Conservation (phyloP, 2,329 filamentous ascomycete species). For the Sarocladium strictum region DNA sequence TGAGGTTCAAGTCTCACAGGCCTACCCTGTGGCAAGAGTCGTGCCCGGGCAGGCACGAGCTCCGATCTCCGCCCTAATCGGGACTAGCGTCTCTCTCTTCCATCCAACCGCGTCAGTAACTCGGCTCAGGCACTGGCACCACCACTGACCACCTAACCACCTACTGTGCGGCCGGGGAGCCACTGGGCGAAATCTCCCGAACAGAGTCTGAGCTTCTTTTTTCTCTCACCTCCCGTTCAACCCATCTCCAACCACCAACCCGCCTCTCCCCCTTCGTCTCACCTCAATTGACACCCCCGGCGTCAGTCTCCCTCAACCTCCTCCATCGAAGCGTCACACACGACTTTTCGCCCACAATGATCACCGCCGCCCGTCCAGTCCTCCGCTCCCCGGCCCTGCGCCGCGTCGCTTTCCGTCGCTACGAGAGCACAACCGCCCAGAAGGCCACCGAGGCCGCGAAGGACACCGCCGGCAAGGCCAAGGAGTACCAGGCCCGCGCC, state of each 20-base stretch:
- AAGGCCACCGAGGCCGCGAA: slow-evolving; percentile 39
- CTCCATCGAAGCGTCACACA: not conserved
- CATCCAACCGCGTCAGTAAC: not conserved
- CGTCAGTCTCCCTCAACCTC: not conserved
- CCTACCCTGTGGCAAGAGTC: not conserved
- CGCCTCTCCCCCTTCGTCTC: not conserved
- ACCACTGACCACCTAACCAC: not conserved
- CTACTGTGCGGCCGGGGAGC: not conserved
- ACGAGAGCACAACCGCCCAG: slow-evolving; percentile 51
- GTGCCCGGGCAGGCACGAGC: not conserved
- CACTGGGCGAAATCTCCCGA: slow-evolving; percentile 8
- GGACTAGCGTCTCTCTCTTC: not conserved
- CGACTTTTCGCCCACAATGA: not conserved
- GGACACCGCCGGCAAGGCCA: slow-evolving; percentile 34
- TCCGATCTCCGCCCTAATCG: slow-evolving; percentile 19
- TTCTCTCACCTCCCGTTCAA: slow-evolving; percentile 8
- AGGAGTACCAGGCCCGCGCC: slow-evolving; percentile 57
- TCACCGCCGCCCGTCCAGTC: slow-evolving; percentile 34
- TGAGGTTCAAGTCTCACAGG: not conserved
- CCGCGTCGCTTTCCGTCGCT: slow-evolving; percentile 44
- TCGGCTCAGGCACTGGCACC: not conserved
- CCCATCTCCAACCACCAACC: slow-evolving; percentile 4
- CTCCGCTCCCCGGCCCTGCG: slow-evolving; percentile 41
- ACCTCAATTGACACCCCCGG: not conserved
- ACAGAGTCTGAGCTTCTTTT: slow-evolving; percentile 4